These are phyloP conservation scores for Closterium sp. DNA, from an alignment of 139 green algal genomes.

Conservation along the genomic window DNA sequence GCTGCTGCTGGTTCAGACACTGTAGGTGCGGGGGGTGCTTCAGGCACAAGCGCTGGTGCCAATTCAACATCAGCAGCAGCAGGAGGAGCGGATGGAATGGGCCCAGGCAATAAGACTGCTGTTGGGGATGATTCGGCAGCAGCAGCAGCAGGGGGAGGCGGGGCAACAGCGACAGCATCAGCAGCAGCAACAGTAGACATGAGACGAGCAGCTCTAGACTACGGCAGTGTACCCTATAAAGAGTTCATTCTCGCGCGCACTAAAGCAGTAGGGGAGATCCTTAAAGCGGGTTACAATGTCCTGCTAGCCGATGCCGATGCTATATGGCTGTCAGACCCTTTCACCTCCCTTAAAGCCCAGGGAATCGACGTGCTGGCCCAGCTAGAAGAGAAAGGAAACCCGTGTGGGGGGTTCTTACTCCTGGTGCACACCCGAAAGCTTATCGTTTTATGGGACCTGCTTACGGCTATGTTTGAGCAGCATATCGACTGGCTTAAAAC, in stretches of 20 bases:
- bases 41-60: background rate
- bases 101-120: too few relatives aligned
- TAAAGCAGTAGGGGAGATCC: conserved; percentile 18
- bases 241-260: conserved; percentile 36
- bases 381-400: conserved; percentile 12
- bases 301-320: conserved; percentile 30
- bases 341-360: conserved; percentile 11
- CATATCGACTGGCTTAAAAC: conserved; percentile 28
- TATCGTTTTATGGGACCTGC: background rate
- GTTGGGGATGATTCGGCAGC: background rate
- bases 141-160: background rate
- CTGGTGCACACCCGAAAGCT: conserved; percentile 11
- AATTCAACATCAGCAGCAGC: background rate
- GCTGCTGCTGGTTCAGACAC: background rate
- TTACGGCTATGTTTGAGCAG: conserved; percentile 16
- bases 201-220: background rate
- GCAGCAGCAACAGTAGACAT: background rate
- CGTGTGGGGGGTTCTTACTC: conserved; percentile 28
- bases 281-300: conserved; percentile 29
- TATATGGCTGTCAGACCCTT: conserved; percentile 27
- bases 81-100: too few relatives aligned
- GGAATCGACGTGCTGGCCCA: conserved; percentile 17
- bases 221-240: conserved; percentile 26
- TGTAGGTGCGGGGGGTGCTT: too few relatives aligned
- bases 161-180: background rate